Conservation (phyloP, 768 basidiomycete species). For the Mrakia hoshinonis region DNA sequence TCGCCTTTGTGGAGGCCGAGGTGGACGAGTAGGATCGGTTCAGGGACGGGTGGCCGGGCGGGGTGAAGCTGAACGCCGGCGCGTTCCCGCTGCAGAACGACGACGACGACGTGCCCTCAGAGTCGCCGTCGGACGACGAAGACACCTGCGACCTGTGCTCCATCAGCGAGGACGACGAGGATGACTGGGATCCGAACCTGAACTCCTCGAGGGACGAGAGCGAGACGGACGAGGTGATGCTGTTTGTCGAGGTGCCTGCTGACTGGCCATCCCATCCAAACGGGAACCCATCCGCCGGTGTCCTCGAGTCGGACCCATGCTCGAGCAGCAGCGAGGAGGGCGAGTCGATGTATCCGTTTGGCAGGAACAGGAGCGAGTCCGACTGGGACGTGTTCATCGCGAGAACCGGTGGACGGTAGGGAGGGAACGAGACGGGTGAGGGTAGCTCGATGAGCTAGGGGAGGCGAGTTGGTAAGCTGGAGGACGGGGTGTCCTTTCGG, state of each 20-base stretch:
- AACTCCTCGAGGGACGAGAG: conserved; percentile 3
- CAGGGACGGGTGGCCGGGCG: neutral
- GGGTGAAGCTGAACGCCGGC: neutral
- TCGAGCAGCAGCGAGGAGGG: neutral
- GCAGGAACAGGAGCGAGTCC: conserved; percentile 6
- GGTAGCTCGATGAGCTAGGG: neutral
- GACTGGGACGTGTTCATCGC: neutral
- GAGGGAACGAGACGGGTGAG: neutral
- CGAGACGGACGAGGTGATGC: neutral
- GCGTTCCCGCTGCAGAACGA: conserved; percentile 1
- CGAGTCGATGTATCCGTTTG: neutral
- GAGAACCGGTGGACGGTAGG: neutral
- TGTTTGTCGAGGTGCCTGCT: neutral
- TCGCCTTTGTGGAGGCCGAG: too few species aligned
- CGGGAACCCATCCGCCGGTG: neutral
- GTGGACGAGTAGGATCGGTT: neutral
- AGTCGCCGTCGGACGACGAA: neutral
- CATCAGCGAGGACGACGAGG: neutral
- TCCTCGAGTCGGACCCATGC: neutral
- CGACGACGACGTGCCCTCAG: neutral
- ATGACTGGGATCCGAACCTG: conserved; percentile 1
- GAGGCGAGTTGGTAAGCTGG: neutral
- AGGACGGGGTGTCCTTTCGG: too few species aligned
- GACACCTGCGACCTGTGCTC: conserved; percentile 1
- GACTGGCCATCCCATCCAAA: neutral